Conservation (phyloP, 2,329 filamentous ascomycete genomes). For the Cordyceps farinosa region DNA sequence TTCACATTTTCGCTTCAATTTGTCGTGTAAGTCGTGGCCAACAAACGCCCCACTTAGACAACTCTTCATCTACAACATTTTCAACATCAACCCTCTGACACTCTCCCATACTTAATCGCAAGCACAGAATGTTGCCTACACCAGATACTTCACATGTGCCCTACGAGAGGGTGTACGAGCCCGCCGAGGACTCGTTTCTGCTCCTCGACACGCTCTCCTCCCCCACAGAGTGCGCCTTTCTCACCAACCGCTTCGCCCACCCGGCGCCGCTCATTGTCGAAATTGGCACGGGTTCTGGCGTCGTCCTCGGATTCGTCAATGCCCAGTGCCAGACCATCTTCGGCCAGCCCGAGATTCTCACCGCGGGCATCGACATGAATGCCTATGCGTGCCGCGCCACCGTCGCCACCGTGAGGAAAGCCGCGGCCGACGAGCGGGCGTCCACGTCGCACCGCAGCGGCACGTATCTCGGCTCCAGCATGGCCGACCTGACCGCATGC, state of each 20-base stretch:
- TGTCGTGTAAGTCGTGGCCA: constrained; percentile 6
- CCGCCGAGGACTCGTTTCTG: constrained; percentile 92
- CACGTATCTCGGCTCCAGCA: constrained; percentile 61
- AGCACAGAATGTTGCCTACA: constrained; percentile 73
- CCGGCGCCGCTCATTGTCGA: constrained; percentile 69
- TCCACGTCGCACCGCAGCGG: constrained; percentile 36
- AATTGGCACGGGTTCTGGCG: constrained; percentile 85
- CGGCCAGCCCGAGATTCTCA: constrained; percentile 64
- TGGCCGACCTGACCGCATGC: constrained; percentile 65
- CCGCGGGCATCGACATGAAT: constrained; percentile 81
- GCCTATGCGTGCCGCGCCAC: constrained; percentile 77
- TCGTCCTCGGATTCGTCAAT: constrained; percentile 84
- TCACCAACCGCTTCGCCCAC: constrained; percentile 57
- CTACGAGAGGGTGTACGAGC: constrained; percentile 87
- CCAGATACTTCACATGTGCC: constrained; percentile 89
- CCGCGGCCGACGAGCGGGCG: constrained; percentile 27
- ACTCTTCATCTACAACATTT: constrained; percentile 9
- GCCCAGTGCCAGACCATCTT: constrained; percentile 73
- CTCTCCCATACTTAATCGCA: constrained; percentile 4
- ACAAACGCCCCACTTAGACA: constrained; percentile 8
- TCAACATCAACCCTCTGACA: constrained; percentile 14
- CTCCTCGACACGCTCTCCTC: constrained; percentile 88
- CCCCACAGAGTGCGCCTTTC: constrained; percentile 62
- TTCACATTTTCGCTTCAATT: background rate
- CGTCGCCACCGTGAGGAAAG: constrained; percentile 59